Evolutionary conservation across 106 monocot species (phyloP), one percentile per base, ranked within the genome.

Genomic region (Dendrobium catenatum): DNA sequence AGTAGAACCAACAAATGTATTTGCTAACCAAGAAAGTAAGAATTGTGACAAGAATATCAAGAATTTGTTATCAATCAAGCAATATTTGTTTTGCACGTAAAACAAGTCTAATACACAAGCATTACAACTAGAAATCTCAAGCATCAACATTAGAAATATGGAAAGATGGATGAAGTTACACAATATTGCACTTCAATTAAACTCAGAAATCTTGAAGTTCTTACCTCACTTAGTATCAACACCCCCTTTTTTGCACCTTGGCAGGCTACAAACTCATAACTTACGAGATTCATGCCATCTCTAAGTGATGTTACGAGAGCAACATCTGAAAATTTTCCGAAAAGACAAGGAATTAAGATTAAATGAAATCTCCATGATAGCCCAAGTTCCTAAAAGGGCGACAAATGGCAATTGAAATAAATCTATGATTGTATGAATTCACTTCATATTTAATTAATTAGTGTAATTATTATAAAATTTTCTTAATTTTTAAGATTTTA

Each of bases 281-380:
- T 98, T 44, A 98, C 97, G 79, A 98, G 94, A 80, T 98, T 98
- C 97, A 98, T 98, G 55, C 97, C 97, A 89, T 98, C 97, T 80
- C 97, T 86, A 68, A 98, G 76, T 76, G 97, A 98, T 78, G 97
- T 98, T 79, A 98, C 97, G 80, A 98, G 89, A 58, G 94, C 94
- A 59, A 98, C 94, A 87, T 98, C 97, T 98, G 72, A 31, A 85
- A 42, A 76, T 72, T 79, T 18, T 33, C 19, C 1, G 18, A 74
- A 74, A 74, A 20, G 9, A 43, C 31, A 19, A 43, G 41, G 74
- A 2, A 42, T 74, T 74, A 59, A 67, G 27, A 41, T 20, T 20
- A 74, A 2, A 49, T 48, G 51, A 17, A 54, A 48, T 6, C 48
- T 77, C 17, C 29, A 19, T 29, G 41, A 17, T 17, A 41, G 4